phyloP scores from a whole-genome alignment of 805 yeast species.

The Groenewaldozyma tartarivorans region DNA sequence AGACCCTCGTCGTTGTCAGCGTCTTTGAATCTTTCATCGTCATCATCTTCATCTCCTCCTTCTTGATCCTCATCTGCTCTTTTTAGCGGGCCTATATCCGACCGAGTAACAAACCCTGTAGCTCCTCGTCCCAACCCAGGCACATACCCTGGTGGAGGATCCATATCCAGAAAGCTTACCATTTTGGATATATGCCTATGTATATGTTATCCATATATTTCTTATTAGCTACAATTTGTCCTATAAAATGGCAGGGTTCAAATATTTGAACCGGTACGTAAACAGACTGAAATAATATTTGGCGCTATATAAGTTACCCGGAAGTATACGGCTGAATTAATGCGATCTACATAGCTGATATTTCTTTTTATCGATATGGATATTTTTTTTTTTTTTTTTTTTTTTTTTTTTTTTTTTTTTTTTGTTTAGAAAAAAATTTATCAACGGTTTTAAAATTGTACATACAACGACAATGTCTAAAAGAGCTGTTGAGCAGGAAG shows the following conservation, averaged over 20 bases:
- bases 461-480: slow-evolving; percentile 37
- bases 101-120: slow-evolving; percentile 80
- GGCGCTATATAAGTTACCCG: too few relatives aligned
- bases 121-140: slow-evolving; percentile 97
- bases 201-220: too few relatives aligned
- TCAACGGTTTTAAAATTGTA: background rate
- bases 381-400: background rate
- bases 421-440: background rate
- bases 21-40: slow-evolving; percentile 24
- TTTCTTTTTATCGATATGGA: slow-evolving; percentile 1
- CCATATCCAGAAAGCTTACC: slow-evolving; percentile 58
- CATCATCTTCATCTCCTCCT: slow-evolving; percentile 21
- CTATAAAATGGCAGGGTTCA: too few relatives aligned
- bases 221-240: too few relatives aligned
- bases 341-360: too few relatives aligned
- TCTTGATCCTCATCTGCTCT: slow-evolving; percentile 22
- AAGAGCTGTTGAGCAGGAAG: slow-evolving; percentile 32
- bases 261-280: too few relatives aligned
- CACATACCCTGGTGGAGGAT: slow-evolving; percentile 82
- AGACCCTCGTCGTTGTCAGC: slow-evolving; percentile 29
- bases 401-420: background rate
- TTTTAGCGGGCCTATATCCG: slow-evolving; percentile 52
- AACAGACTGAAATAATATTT: too few relatives aligned
- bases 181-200: too few relatives aligned
- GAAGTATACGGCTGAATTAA: too few relatives aligned